Percentiles rank a stretch among this genome's conserved stretches.
Evolutionary conservation across 2,329 filamentous ascomycete genomes (phyloP).

Genomic region (Paecilomyces fulvus): DNA sequence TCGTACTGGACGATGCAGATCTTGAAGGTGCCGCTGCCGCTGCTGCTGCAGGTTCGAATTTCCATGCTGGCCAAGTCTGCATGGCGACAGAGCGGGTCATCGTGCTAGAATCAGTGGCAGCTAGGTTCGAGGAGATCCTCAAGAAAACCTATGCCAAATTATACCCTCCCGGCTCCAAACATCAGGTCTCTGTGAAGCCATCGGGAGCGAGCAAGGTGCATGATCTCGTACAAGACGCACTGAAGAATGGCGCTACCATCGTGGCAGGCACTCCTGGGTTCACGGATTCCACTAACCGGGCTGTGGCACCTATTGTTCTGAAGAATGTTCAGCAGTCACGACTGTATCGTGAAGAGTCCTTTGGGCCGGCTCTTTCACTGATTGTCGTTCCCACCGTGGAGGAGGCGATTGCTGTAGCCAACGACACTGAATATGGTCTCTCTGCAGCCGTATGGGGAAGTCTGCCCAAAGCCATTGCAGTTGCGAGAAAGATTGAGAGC

Average conservation of each 20-base stretch:
- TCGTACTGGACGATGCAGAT: background rate
- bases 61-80: background rate
- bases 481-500: conserved; percentile 55
- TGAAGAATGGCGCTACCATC: conserved; percentile 18
- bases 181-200: background rate
- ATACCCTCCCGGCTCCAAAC: background rate
- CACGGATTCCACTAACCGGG: background rate
- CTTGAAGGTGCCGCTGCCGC: background rate
- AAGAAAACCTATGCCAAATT: background rate
- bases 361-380: conserved; percentile 60
- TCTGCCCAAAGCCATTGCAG: conserved; percentile 36
- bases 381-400: conserved; percentile 41
- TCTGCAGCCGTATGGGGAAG: conserved; percentile 24
- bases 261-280: background rate
- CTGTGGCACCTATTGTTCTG: conserved; percentile 50
- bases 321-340: conserved; percentile 60
- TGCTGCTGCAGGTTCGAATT: background rate
- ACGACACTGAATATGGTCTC: conserved; percentile 34
- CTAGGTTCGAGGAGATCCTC: conserved; percentile 36
- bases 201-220: background rate
- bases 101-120: conserved; percentile 35
- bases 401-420: conserved; percentile 31
- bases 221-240: background rate
- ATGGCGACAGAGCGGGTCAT: conserved; percentile 18
- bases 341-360: conserved; percentile 61